A percentile compares a stretch with the other conserved stretches of the same genome.
phyloP scores from a whole-genome alignment of 2,329 filamentous ascomycete genomes.

The Fusarium mexicanum region DNA sequence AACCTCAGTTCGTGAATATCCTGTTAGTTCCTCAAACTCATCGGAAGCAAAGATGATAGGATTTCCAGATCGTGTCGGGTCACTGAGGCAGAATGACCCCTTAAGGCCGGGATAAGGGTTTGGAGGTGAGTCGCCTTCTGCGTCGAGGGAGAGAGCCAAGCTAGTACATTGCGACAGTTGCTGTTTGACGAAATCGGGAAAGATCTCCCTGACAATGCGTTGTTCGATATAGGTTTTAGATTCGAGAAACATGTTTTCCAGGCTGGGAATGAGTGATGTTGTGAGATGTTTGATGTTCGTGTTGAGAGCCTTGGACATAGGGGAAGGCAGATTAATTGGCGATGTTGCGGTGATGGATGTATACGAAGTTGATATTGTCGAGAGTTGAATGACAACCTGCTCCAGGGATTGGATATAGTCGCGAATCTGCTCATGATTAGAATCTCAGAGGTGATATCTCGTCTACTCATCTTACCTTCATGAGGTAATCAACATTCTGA shows the following conservation, averaged over 20 bases:
- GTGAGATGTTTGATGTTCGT: slow-evolving; percentile 58
- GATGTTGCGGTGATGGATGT: slow-evolving; percentile 54
- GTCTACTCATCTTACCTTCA: slow-evolving; percentile 52
- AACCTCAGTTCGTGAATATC: slow-evolving; percentile 58
- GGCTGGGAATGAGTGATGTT: slow-evolving; percentile 54
- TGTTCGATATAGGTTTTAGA: slow-evolving; percentile 56
- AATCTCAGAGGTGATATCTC: neutral
- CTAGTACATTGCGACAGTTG: slow-evolving; percentile 59
- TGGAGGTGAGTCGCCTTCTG: slow-evolving; percentile 41
- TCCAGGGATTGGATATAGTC: slow-evolving; percentile 57
- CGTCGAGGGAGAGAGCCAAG: slow-evolving; percentile 53
- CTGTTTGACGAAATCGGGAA: slow-evolving; percentile 62
- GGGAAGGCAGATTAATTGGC: slow-evolving; percentile 54
- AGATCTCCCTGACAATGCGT: slow-evolving; percentile 56
- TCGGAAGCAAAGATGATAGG: slow-evolving; percentile 61
- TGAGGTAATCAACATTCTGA: slow-evolving; percentile 62
- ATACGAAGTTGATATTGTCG: slow-evolving; percentile 55
- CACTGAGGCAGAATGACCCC: slow-evolving; percentile 67
- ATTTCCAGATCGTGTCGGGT: slow-evolving; percentile 60
- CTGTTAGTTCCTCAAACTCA: slow-evolving; percentile 62
- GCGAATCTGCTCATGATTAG: slow-evolving; percentile 48
- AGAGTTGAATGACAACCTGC: slow-evolving; percentile 53
- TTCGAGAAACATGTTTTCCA: slow-evolving; percentile 57
- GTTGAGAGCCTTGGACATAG: slow-evolving; percentile 54
- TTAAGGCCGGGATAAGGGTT: slow-evolving; percentile 63